phyloP scores from a whole-genome alignment of 306 rosid species.

The Cercis canadensis region DNA sequence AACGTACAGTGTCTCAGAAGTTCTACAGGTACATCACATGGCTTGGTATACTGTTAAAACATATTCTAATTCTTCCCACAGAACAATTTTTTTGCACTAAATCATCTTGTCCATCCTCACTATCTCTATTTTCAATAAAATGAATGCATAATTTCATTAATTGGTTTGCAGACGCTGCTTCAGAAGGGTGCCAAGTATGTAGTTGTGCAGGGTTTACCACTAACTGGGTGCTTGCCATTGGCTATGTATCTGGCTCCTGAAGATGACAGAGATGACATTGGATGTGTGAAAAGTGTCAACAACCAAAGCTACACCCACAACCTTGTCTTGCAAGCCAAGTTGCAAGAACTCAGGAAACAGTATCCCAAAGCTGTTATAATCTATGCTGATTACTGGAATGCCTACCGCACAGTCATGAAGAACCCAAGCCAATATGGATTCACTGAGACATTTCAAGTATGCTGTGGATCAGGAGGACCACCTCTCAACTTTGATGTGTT shows the following conservation, averaged over 20 bases:
- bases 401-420: slow-evolving; percentile 65
- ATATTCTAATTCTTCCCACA: not conserved
- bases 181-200: slow-evolving; percentile 86
- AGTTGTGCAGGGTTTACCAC: slow-evolving; percentile 80
- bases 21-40: slow-evolving; percentile 57
- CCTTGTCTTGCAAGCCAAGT: slow-evolving; percentile 47
- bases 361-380: slow-evolving; percentile 69
- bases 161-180: slow-evolving; percentile 62
- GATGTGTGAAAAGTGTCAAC: slow-evolving; percentile 81
- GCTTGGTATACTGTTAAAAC: not conserved
- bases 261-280: slow-evolving; percentile 70
- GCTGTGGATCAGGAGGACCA: slow-evolving; percentile 81
- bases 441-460: slow-evolving; percentile 64
- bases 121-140: not conserved
- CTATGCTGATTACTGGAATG: slow-evolving; percentile 82
- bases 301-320: slow-evolving; percentile 65
- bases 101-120: not conserved
- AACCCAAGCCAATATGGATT: slow-evolving; percentile 62
- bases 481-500: slow-evolving; percentile 70
- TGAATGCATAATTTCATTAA: not conserved
- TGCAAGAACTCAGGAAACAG: slow-evolving; percentile 59
- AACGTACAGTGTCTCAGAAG: slow-evolving; percentile 48
- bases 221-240: slow-evolving; percentile 74
- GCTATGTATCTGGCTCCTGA: slow-evolving; percentile 65
- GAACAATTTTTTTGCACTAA: not conserved